Evolutionary conservation across 495 filamentous ascomycete species (phyloP).

Genomic region (Staphylotrichum longicolle): DNA sequence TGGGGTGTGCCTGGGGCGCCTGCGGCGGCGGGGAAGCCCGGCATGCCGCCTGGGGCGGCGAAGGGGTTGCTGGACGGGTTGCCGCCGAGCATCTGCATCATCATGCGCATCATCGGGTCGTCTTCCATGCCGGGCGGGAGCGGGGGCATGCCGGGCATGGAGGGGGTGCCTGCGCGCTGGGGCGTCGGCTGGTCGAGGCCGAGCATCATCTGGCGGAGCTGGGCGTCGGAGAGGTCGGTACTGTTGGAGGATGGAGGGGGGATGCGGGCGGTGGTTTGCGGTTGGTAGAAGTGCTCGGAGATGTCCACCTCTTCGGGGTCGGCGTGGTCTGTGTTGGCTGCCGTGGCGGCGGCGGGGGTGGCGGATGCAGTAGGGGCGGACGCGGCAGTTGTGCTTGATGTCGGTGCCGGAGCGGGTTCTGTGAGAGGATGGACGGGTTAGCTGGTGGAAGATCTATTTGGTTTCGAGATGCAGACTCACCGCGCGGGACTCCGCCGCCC

Average conservation of each 20-base stretch:
- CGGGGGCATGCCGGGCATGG: not conserved
- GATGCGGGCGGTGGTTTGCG: slow-evolving; percentile 40
- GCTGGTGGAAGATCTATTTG: not conserved
- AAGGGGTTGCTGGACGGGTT: slow-evolving; percentile 39
- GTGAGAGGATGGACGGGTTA: not conserved
- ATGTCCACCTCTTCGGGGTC: slow-evolving; percentile 78
- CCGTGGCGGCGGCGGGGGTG: not conserved
- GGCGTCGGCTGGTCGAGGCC: slow-evolving; percentile 37
- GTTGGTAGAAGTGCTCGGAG: slow-evolving; percentile 55
- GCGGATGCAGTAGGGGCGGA: too few relatives aligned
- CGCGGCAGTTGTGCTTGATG: slow-evolving; percentile 10
- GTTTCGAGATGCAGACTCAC: slow-evolving; percentile 28
- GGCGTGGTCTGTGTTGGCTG: slow-evolving; percentile 33
- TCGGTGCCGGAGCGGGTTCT: slow-evolving; percentile 15
- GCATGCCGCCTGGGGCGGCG: slow-evolving; percentile 7
- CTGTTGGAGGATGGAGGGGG: slow-evolving; percentile 18
- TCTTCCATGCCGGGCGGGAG: slow-evolving; percentile 22
- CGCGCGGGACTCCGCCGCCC: slow-evolving; percentile 60
- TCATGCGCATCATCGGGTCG: slow-evolving; percentile 37
- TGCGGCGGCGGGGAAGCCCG: slow-evolving; percentile 8
- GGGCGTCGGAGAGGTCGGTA: slow-evolving; percentile 35
- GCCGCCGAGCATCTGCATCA: slow-evolving; percentile 34
- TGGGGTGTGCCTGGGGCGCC: slow-evolving; percentile 17
- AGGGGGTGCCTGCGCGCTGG: slow-evolving; percentile 9
- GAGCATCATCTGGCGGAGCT: slow-evolving; percentile 49